phyloP scores from a whole-genome alignment of 352 stramenopile genomes.

The Aphanomyces cochlioides region DNA sequence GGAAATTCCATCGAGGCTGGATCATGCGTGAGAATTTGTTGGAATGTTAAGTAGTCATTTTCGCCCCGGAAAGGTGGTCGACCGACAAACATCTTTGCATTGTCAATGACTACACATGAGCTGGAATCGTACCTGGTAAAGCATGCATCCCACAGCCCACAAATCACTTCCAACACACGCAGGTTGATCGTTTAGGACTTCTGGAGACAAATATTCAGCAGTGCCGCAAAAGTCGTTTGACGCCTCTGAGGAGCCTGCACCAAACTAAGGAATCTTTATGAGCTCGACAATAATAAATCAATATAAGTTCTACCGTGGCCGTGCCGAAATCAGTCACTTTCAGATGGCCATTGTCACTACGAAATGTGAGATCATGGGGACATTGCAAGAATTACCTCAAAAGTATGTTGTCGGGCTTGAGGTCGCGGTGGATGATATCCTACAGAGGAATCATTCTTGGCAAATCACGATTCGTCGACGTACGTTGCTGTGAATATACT shows the following conservation, averaged over 20 bases:
- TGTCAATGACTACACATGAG: not conserved
- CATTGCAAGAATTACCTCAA: conserved; percentile 39
- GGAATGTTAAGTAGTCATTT: conserved; percentile 90
- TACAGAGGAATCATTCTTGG: not conserved
- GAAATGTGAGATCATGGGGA: not conserved
- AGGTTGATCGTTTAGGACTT: conserved; percentile 83
- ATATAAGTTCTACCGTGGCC: conserved; percentile 42
- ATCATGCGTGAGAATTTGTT: conserved; percentile 84
- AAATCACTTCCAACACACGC: conserved; percentile 81
- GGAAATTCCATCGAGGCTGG: conserved; percentile 76
- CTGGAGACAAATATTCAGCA: conserved; percentile 89
- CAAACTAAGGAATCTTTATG: no score
- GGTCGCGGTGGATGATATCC: conserved; percentile 92
- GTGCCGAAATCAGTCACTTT: conserved; percentile 91
- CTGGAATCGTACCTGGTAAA: conserved; percentile 57
- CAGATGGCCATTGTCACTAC: conserved; percentile 72
- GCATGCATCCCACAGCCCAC: conserved; percentile 89
- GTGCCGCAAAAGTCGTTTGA: conserved; percentile 89
- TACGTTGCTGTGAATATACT: conserved; percentile 91
- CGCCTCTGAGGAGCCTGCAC: conserved; percentile 37
- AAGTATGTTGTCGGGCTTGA: conserved; percentile 91
- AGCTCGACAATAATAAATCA: not conserved
- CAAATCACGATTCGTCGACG: conserved; percentile 2
- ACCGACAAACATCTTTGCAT: conserved; percentile 65
- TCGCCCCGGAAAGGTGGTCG: conserved; percentile 81